Evolutionary conservation across 345 rosid genomes (phyloP).

Genomic region (Ceriops tagal): DNA sequence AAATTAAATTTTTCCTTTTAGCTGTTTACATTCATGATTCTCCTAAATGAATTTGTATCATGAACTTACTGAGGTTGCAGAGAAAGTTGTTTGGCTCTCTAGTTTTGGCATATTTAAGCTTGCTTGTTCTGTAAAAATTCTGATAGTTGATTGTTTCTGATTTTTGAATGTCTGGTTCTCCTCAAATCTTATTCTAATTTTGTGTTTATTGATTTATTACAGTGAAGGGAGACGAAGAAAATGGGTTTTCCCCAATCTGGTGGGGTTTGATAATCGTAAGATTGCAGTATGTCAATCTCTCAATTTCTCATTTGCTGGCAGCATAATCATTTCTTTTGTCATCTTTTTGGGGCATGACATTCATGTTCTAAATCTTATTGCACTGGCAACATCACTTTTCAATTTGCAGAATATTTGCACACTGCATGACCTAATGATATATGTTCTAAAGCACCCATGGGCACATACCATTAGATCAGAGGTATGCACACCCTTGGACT

Average conservation of each 20-base stretch:
- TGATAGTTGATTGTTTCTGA: not conserved
- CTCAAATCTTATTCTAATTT: slow-evolving; percentile 14
- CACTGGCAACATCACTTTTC: too few relatives aligned
- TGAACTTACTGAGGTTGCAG: too few relatives aligned
- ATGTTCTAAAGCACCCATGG: too few relatives aligned
- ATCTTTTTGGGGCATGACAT: not conserved
- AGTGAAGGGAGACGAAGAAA: slow-evolving; percentile 94
- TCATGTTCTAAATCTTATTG: too few relatives aligned
- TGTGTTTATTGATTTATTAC: slow-evolving; percentile 27
- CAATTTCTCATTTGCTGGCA: not conserved
- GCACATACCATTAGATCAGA: too few relatives aligned
- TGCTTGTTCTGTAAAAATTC: not conserved
- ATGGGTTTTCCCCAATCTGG: slow-evolving; percentile 88
- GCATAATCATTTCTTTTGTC: not conserved
- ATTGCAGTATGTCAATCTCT: slow-evolving; percentile 35
- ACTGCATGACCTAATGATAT: too few relatives aligned
- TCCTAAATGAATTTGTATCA: too few relatives aligned
- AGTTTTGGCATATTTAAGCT: not conserved
- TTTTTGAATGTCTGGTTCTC: not conserved
- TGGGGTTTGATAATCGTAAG: slow-evolving; percentile 45
- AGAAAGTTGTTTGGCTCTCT: not conserved
- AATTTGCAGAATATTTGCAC: too few relatives aligned
- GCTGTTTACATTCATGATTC: not conserved
- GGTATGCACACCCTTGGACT: too few relatives aligned
- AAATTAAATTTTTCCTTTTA: not conserved